Percentiles rank a stretch among this genome's conserved stretches.
Evolutionary conservation across 805 yeast genomes (phyloP).

Genomic region (Metschnikowia reukaufii): DNA sequence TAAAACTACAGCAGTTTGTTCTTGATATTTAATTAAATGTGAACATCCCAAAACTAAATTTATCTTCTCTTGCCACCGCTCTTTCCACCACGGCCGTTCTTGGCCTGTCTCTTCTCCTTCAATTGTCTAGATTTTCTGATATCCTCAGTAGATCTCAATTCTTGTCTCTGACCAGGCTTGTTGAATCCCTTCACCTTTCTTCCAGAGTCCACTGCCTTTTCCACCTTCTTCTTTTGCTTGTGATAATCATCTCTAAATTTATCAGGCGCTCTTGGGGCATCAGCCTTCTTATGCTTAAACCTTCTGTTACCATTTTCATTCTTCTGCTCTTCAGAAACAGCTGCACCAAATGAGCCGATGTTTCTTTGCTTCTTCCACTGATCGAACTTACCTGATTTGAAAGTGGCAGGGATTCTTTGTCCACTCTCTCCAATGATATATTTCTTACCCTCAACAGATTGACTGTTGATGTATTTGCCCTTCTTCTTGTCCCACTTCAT

Average conservation of each 20-base stretch:
- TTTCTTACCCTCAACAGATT: slow-evolving; percentile 71
- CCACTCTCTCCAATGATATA: slow-evolving; percentile 95
- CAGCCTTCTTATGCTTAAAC: slow-evolving; percentile 69
- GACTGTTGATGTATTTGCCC: slow-evolving; percentile 81
- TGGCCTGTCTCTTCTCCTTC: slow-evolving; percentile 72
- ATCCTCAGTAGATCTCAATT: slow-evolving; percentile 66
- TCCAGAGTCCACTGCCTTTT: slow-evolving; percentile 77
- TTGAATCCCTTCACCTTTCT: slow-evolving; percentile 65
- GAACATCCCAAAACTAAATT: background rate
- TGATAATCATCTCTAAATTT: slow-evolving; percentile 83
- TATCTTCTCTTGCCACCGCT: slow-evolving; percentile 16
- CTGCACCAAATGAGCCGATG: slow-evolving; percentile 40
- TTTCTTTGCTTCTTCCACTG: slow-evolving; percentile 82
- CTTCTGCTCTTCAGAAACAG: slow-evolving; percentile 18
- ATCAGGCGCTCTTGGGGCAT: slow-evolving; percentile 91
- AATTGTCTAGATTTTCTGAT: slow-evolving; percentile 73
- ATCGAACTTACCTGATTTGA: slow-evolving; percentile 86
- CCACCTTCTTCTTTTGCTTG: slow-evolving; percentile 77
- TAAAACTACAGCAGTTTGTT: too few species aligned
- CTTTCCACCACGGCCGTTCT: slow-evolving; percentile 75
- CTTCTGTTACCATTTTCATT: slow-evolving; percentile 34
- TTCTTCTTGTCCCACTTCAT: slow-evolving; percentile 93
- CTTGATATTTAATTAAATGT: background rate
- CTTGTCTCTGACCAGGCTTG: slow-evolving; percentile 49
- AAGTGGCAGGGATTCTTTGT: slow-evolving; percentile 85